Conservation (phyloP, 2,329 filamentous ascomycete species). For the Drechmeria coniospora region DNA sequence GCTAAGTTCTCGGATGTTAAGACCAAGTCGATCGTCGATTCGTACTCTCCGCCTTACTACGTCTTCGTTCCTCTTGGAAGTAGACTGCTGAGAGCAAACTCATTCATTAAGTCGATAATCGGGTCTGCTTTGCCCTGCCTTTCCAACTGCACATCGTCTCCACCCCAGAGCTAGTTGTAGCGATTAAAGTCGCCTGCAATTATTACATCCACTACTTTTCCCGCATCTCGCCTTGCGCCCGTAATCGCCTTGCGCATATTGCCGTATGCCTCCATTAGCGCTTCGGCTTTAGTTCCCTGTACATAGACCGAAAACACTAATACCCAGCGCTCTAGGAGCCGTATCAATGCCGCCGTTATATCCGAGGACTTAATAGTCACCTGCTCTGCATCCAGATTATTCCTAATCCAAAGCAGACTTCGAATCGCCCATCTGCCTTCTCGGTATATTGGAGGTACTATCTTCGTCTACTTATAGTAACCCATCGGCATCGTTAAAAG, state of each 20-base stretch:
- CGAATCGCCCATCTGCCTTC: slow-evolving; percentile 8
- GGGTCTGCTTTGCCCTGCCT: slow-evolving; percentile 18
- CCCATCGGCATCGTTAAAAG: slow-evolving; percentile 7
- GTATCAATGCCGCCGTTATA: slow-evolving; percentile 2
- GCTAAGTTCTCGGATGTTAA: slow-evolving; percentile 9
- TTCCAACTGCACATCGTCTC: slow-evolving; percentile 2
- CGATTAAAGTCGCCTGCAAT: slow-evolving; percentile 1
- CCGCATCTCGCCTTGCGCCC: slow-evolving; percentile 1
- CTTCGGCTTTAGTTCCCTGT: background rate
- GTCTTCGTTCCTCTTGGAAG: slow-evolving; percentile 19
- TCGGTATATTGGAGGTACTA: slow-evolving; percentile 1
- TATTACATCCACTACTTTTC: slow-evolving; percentile 1
- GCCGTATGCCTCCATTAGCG: background rate
- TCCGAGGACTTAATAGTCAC: slow-evolving; percentile 4
- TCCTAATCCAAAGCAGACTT: slow-evolving; percentile 8
- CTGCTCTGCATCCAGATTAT: slow-evolving; percentile 6
- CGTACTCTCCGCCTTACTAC: slow-evolving; percentile 11
- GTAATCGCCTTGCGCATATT: slow-evolving; percentile 1
- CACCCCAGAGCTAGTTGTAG: slow-evolving; percentile 6
- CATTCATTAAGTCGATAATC: slow-evolving; percentile 10
- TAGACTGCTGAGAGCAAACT: slow-evolving; percentile 14
- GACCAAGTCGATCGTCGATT: slow-evolving; percentile 11
- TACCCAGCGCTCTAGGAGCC: slow-evolving; percentile 1
- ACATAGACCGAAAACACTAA: slow-evolving; percentile 2
- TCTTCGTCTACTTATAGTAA: slow-evolving; percentile 6